These are phyloP conservation scores for Dothideomycetidae sp. DNA, from an alignment of 2,329 filamentous ascomycete species.

Conservation along the genomic window DNA sequence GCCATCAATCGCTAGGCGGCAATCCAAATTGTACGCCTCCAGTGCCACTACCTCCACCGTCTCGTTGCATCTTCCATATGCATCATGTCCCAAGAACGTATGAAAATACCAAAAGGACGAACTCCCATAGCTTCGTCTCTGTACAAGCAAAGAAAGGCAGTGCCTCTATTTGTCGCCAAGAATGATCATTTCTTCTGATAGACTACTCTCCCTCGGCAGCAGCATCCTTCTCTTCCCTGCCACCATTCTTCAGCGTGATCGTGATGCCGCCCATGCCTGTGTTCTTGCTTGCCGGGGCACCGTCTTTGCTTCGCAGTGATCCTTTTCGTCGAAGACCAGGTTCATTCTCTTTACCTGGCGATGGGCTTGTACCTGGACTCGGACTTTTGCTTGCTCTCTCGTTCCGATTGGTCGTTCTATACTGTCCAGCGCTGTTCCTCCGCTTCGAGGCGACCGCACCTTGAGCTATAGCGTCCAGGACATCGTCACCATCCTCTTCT, in stretches of 20 bases:
- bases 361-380: slow-evolving; percentile 8
- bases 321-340: slow-evolving; percentile 30
- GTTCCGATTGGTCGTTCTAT: slow-evolving; percentile 13
- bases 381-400: slow-evolving; percentile 6
- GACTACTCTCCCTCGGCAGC: neutral
- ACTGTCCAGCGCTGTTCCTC: slow-evolving; percentile 24
- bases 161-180: too few species aligned
- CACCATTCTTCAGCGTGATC: slow-evolving; percentile 11
- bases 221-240: neutral
- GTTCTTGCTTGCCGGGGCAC: slow-evolving; percentile 23
- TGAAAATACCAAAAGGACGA: too few species aligned
- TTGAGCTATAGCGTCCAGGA: slow-evolving; percentile 64
- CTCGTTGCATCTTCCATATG: too few species aligned
- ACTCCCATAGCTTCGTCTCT: too few species aligned
- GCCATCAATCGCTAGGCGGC: too few species aligned
- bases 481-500: slow-evolving; percentile 87
- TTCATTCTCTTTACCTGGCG: slow-evolving; percentile 14
- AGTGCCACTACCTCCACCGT: too few species aligned
- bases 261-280: slow-evolving; percentile 18
- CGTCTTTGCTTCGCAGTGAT: slow-evolving; percentile 29
- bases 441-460: slow-evolving; percentile 27
- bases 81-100: too few species aligned
- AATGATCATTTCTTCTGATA: neutral
- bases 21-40: too few species aligned
- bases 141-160: too few species aligned